Evolutionary conservation across 805 yeast species (phyloP).

Genomic region (Wickerhamiella nectarea): DNA sequence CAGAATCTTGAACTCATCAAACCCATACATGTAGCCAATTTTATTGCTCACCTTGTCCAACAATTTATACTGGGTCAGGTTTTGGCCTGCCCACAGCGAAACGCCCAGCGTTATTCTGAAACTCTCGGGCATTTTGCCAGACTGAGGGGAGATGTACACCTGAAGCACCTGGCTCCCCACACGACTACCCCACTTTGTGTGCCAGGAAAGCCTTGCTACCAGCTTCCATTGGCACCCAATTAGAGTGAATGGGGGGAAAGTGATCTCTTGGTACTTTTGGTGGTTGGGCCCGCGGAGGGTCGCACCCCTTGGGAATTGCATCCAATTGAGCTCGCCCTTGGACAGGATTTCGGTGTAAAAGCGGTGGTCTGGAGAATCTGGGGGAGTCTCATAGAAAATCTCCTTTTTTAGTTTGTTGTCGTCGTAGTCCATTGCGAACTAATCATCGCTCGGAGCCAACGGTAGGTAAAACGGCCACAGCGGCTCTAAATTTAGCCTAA

Average conservation of each 20-base stretch:
- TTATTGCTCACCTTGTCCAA: background rate
- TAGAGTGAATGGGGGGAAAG: background rate
- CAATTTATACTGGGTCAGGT: background rate
- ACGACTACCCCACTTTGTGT: background rate
- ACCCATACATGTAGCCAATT: background rate
- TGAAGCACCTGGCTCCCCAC: background rate
- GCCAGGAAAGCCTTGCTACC: background rate
- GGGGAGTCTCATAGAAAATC: slow-evolving; percentile 2
- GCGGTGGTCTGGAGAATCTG: background rate
- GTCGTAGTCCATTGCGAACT: background rate
- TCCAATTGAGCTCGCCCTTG: slow-evolving; percentile 4
- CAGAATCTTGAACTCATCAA: background rate
- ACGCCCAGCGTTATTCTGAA: background rate
- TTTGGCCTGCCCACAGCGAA: background rate
- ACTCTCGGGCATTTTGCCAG: background rate
- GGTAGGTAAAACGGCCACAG: too few species aligned
- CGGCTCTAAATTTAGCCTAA: too few species aligned
- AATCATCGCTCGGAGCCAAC: too few species aligned
- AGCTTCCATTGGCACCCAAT: background rate
- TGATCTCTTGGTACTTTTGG: background rate
- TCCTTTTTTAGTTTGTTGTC: background rate
- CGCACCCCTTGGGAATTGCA: background rate
- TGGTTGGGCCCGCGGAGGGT: background rate
- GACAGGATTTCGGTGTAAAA: slow-evolving; percentile 2
- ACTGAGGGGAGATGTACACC: background rate